These are phyloP conservation scores for Boletus rubescentipes DNA, from an alignment of 768 basidiomycete genomes.

Conservation along the genomic window DNA sequence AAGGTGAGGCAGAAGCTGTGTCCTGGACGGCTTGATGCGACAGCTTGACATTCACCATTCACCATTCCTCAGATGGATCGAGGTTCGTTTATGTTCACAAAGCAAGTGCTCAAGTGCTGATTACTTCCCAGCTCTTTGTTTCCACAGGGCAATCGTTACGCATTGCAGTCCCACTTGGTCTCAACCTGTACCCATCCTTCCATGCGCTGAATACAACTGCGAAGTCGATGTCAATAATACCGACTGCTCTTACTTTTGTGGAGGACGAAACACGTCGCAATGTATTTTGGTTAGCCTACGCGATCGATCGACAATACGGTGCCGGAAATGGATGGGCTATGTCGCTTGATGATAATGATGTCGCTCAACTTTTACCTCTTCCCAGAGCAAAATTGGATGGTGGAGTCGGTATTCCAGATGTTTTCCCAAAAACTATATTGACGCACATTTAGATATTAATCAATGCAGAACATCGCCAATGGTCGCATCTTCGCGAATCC, in stretches of 20 bases:
- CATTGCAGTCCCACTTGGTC: conserved; percentile 59
- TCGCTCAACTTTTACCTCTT: conserved; percentile 68
- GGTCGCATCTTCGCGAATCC: conserved; percentile 61
- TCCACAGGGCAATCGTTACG: conserved; percentile 58
- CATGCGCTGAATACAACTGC: conserved; percentile 60
- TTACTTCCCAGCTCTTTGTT: conserved; percentile 51
- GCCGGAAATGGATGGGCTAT: conserved; percentile 71
- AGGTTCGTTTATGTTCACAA: conserved; percentile 41
- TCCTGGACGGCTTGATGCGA: neutral
- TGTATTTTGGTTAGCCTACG: conserved; percentile 72
- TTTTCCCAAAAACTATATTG: conserved; percentile 1
- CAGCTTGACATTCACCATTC: neutral
- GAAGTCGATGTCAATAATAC: conserved; percentile 57
- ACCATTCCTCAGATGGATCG: conserved; percentile 58
- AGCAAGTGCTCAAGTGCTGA: conserved; percentile 3
- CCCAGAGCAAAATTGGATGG: conserved; percentile 57
- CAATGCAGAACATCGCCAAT: conserved; percentile 55
- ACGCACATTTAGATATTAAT: conserved; percentile 42
- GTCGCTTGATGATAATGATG: conserved; percentile 69
- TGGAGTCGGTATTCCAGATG: conserved; percentile 44
- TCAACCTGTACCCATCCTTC: conserved; percentile 69
- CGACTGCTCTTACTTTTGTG: conserved; percentile 55
- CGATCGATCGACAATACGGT: conserved; percentile 64
- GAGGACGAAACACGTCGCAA: conserved; percentile 76
- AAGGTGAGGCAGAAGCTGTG: conserved; percentile 42